These are phyloP conservation scores for Crithidia sp. DNA, from an alignment of 208 protist genomes.

Conservation along the genomic window DNA sequence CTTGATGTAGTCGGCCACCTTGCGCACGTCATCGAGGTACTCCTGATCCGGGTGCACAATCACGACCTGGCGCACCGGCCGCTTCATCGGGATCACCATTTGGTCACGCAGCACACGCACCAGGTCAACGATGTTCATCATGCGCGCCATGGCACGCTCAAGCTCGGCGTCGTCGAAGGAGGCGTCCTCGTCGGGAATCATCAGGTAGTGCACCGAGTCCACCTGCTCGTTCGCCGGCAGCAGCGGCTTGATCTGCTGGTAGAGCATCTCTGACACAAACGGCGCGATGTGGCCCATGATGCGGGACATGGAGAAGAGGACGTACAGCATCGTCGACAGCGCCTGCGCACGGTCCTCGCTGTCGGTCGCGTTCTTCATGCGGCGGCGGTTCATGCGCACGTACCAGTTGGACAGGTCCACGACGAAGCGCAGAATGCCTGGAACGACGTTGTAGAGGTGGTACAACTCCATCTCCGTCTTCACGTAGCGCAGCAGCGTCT, in stretches of 20 bases:
- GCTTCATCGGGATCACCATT: conserved; percentile 92
- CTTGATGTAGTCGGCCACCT: conserved; percentile 90
- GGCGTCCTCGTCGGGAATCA: conserved; percentile 89
- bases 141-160: conserved; percentile 85
- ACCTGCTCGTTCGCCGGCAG: conserved; percentile 86
- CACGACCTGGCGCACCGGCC: conserved; percentile 89
- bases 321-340: conserved; percentile 92
- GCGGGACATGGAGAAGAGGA: conserved; percentile 91
- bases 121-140: conserved; percentile 93
- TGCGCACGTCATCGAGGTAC: conserved; percentile 79
- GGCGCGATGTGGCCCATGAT: conserved; percentile 99
- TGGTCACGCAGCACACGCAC: conserved; percentile 95
- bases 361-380: conserved; percentile 92
- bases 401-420: conserved; percentile 99
- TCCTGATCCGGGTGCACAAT: conserved; percentile 83
- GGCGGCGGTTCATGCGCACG: conserved; percentile 97
- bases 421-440: conserved; percentile 97
- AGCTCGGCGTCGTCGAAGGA: conserved; percentile 72
- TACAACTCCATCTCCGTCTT: conserved; percentile 97
- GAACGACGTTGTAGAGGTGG: conserved; percentile 99
- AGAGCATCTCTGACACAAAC: conserved; percentile 98
- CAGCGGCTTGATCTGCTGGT: conserved; percentile 95
- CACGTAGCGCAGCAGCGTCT: conserved; percentile 96
- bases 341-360: conserved; percentile 78
- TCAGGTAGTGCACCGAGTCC: conserved; percentile 94